Evolutionary conservation across 2,329 filamentous ascomycete species (phyloP).

Genomic region (Colletotrichum sp.): DNA sequence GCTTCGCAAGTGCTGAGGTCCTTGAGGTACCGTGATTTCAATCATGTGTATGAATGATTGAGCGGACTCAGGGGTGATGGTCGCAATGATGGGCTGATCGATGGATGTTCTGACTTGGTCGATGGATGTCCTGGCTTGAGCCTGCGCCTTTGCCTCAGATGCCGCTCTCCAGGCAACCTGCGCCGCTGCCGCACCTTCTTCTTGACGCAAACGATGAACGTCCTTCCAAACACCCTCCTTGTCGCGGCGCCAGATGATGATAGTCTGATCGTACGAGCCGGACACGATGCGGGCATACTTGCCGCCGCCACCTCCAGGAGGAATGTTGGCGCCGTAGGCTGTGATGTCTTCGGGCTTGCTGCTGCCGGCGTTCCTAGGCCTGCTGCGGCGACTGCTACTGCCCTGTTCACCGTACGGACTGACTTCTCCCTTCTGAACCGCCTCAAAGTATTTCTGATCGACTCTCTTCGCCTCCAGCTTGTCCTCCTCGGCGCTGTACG

Average conservation of each 20-base stretch:
- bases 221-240: slow-evolving; percentile 85
- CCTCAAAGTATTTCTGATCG: slow-evolving; percentile 75
- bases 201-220: slow-evolving; percentile 76
- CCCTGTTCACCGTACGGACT: slow-evolving; percentile 15
- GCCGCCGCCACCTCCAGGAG: slow-evolving; percentile 88
- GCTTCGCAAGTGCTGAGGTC: slow-evolving; percentile 50
- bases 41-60: slow-evolving; percentile 57
- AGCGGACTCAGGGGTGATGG: slow-evolving; percentile 35
- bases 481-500: slow-evolving; percentile 79
- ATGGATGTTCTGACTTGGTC: slow-evolving; percentile 27
- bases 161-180: slow-evolving; percentile 21
- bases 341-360: slow-evolving; percentile 77
- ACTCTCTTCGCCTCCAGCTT: slow-evolving; percentile 73
- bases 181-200: slow-evolving; percentile 67
- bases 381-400: slow-evolving; percentile 34
- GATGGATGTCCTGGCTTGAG: slow-evolving; percentile 23
- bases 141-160: not conserved
- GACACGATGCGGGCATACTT: slow-evolving; percentile 95
- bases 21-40: slow-evolving; percentile 57
- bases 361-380: slow-evolving; percentile 72
- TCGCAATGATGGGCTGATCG: slow-evolving; percentile 34
- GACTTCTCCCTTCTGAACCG: slow-evolving; percentile 56
- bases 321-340: slow-evolving; percentile 83
- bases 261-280: slow-evolving; percentile 93
- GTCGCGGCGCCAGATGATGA: slow-evolving; percentile 93